These are phyloP conservation scores for Suillus variegatus DNA, from an alignment of 768 basidiomycete species.

Conservation along the genomic window DNA sequence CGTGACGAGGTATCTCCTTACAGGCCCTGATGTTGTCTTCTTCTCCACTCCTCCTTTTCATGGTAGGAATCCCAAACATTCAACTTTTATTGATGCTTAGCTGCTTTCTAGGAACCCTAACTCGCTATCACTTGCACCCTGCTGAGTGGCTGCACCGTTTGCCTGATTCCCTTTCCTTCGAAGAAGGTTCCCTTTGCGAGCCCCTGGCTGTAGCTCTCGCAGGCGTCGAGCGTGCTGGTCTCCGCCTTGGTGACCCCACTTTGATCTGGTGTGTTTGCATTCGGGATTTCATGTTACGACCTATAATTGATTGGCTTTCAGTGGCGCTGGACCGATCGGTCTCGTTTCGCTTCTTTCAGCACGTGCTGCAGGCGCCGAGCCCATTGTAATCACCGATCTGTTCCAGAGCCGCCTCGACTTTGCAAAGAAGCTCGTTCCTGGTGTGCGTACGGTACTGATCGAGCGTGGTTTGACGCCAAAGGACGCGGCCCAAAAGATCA, in stretches of 20 bases:
- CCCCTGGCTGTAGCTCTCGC: slow-evolving; percentile 68
- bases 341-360: slow-evolving; percentile 62
- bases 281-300: neutral
- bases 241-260: slow-evolving; percentile 64
- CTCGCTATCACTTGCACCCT: slow-evolving; percentile 67
- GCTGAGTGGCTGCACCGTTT: slow-evolving; percentile 69
- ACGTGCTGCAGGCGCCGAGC: slow-evolving; percentile 68
- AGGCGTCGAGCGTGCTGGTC: slow-evolving; percentile 63
- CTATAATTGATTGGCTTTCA: slow-evolving; percentile 25
- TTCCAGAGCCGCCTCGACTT: slow-evolving; percentile 67
- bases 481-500: slow-evolving; percentile 54
- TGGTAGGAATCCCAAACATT: slow-evolving; percentile 35
- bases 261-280: slow-evolving; percentile 53
- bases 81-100: neutral
- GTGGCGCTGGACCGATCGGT: slow-evolving; percentile 71
- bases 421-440: slow-evolving; percentile 60
- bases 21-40: slow-evolving; percentile 53
- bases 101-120: slow-evolving; percentile 50
- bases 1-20: slow-evolving; percentile 5
- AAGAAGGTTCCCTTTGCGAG: slow-evolving; percentile 69
- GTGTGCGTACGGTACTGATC: slow-evolving; percentile 58
- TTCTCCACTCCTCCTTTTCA: slow-evolving; percentile 74
- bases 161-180: slow-evolving; percentile 61
- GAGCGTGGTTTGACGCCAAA: slow-evolving; percentile 45
- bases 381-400: slow-evolving; percentile 68